Conservation (phyloP, 352 stramenopile genomes). For the Globisporangium recalcitrans region DNA sequence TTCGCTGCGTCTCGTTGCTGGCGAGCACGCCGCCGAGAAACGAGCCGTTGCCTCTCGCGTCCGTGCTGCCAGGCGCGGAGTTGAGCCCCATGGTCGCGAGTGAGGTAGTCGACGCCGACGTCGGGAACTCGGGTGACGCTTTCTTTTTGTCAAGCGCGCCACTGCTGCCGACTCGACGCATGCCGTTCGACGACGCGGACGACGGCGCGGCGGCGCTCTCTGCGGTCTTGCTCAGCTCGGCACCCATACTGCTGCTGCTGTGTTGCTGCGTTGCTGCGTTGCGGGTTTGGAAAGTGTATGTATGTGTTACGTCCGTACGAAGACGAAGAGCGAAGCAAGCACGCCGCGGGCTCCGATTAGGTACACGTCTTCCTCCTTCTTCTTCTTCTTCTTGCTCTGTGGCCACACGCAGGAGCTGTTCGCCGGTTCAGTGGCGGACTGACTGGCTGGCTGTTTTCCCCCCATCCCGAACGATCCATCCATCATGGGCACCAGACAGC, state of each 20-base stretch:
- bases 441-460: background rate
- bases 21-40: conserved; percentile 1
- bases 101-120: conserved; percentile 51
- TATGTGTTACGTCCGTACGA: background rate
- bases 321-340: background rate
- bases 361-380: background rate
- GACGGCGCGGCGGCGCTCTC: conserved; percentile 24
- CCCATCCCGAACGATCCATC: conserved; percentile 1
- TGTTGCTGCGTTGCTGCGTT: too few relatives aligned
- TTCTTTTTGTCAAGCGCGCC: conserved; percentile 48
- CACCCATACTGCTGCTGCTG: conserved; percentile 38
- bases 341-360: background rate
- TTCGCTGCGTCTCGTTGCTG: conserved; percentile 10
- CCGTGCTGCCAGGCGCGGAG: conserved; percentile 1
- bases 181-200: conserved; percentile 18
- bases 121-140: conserved; percentile 28
- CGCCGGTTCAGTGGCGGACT: background rate
- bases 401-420: background rate
- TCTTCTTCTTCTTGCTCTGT: background rate
- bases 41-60: conserved; percentile 16
- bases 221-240: conserved; percentile 54
- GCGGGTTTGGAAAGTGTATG: conserved; percentile 3
- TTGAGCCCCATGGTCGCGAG: conserved; percentile 37
- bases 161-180: conserved; percentile 68
- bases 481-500: background rate